Percentiles rank a stretch among this genome's conserved stretches.
These are phyloP conservation scores for Arthrinium puccinioides DNA, from an alignment of 2,329 filamentous ascomycete genomes.

Conservation along the genomic window DNA sequence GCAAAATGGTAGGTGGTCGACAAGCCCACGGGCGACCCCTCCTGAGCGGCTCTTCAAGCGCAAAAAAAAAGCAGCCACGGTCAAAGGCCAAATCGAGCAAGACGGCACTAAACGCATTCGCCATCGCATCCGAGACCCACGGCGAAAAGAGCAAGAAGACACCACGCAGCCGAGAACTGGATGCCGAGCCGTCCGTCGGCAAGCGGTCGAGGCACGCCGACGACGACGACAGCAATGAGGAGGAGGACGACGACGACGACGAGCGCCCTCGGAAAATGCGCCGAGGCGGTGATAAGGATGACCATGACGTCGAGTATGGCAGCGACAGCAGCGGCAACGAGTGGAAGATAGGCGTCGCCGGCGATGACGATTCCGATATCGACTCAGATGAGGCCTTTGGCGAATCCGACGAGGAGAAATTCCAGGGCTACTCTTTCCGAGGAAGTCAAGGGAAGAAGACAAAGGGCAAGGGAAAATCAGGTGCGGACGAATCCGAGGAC, in stretches of 20 bases:
- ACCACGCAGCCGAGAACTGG: slow-evolving; percentile 43
- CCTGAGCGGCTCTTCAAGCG: slow-evolving; percentile 23
- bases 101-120: slow-evolving; percentile 50
- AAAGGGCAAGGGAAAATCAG: slow-evolving; percentile 31
- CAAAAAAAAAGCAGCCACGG: slow-evolving; percentile 28
- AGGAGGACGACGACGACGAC: slow-evolving; percentile 61
- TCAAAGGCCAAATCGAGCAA: slow-evolving; percentile 42
- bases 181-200: slow-evolving; percentile 27
- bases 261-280: slow-evolving; percentile 37
- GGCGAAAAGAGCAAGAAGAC: slow-evolving; percentile 39
- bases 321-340: slow-evolving; percentile 82
- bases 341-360: slow-evolving; percentile 67
- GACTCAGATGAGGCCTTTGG: slow-evolving; percentile 77
- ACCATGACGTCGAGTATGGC: slow-evolving; percentile 61
- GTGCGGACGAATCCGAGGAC: slow-evolving; percentile 49
- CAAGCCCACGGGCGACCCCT: slow-evolving; percentile 51
- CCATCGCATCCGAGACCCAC: slow-evolving; percentile 47
- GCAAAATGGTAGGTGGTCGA: slow-evolving; percentile 55
- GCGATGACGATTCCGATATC: slow-evolving; percentile 57
- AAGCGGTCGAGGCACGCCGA: slow-evolving; percentile 39
- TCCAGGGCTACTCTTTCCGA: slow-evolving; percentile 62
- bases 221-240: slow-evolving; percentile 49
- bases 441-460: slow-evolving; percentile 33
- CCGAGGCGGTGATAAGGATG: slow-evolving; percentile 35
- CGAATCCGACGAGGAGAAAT: slow-evolving; percentile 78